These are phyloP conservation scores for Theobroma cacao DNA, from an alignment of 345 rosid genomes.

Conservation along the genomic window DNA sequence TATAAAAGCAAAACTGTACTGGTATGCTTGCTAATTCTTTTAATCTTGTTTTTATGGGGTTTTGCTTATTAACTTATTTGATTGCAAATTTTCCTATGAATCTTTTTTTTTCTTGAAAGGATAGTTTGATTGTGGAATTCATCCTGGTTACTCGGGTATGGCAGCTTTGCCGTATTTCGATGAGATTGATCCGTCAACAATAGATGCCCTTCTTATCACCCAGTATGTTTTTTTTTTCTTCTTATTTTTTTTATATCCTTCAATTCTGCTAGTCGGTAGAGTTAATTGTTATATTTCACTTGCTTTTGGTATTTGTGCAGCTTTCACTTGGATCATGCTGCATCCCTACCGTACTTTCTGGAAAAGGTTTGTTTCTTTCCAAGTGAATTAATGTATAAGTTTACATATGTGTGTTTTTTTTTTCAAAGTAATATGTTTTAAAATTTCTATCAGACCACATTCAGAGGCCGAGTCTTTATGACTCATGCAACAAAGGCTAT, in stretches of 20 bases:
- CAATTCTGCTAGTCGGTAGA: not conserved
- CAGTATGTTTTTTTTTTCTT: conserved; percentile 48
- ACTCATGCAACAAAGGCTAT: conserved; percentile 98
- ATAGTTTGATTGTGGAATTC: conserved; percentile 96
- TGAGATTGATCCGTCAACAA: conserved; percentile 88
- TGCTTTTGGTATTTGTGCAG: conserved; percentile 40
- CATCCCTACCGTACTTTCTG: conserved; percentile 89
- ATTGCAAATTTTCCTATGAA: not conserved
- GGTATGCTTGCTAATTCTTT: conserved; percentile 30
- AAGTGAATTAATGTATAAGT: not conserved
- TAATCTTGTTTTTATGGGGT: not conserved
- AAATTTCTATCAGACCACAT: conserved; percentile 61
- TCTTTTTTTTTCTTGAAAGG: not conserved
- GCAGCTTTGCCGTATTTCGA: conserved; percentile 91
- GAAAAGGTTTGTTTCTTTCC: conserved; percentile 64
- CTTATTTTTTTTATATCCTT: not conserved
- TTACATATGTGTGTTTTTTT: not conserved
- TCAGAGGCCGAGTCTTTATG: conserved; percentile 90
- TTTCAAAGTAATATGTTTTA: not conserved
- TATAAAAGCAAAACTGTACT: conserved; percentile 73
- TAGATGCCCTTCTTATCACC: conserved; percentile 87
- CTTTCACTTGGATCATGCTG: conserved; percentile 99
- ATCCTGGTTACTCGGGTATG: conserved; percentile 90
- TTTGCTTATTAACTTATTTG: not conserved
- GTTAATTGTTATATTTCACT: not conserved